Base-by-base conservation (phyloP, 805 yeast species). In the Cyberlindnera veronae region DNA sequence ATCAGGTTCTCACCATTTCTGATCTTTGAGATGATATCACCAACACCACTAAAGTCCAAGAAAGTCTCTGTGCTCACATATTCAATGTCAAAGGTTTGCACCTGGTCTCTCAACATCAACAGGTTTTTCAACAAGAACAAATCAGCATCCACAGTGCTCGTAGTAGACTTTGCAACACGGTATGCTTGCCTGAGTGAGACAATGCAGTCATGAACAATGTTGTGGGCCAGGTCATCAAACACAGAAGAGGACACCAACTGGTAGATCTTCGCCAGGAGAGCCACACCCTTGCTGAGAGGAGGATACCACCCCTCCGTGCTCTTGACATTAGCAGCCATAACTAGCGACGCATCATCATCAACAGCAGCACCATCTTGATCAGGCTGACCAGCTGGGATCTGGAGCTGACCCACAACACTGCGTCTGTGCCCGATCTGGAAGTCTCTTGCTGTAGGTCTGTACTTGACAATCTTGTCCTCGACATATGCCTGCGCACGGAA, bases 221-320 rank as follows among this genome's bases (percentile, higher is more conserved):
- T 78, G 58, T 88, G 95, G 0, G 96, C 95, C 48, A 90, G 64
- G 55, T 87, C 95, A 58, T 88, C 95, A 63, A 90, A 91, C 2
- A 88, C 84, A 11, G 73, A 65, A 2, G 90, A 79, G 49, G 82
- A 81, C 27, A 91, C 75, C 52, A 89, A 67, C 53, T 86, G 95
- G 56, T 87, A 86, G 17, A 90, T 82, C 56, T 79, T 84, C 24
- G 88, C 80, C 22, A 90, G 64, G 6, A 91, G 63, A 1, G 81
- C 73, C 31, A 89, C 63, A 0, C 95, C 81, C 40, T 76, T 76
- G 4, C 76, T 71, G 33, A 88, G 65, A 2, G 96, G 95, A 12
- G 86, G 78, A 57, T 85, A 88, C 53, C 81, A 72, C 16, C 69
- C 70, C 11, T 64, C 61, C 34, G 68, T 64, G 13, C 41, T 44